Conservation (phyloP, 129 eudicot genomes). For the Mikania micrantha region DNA sequence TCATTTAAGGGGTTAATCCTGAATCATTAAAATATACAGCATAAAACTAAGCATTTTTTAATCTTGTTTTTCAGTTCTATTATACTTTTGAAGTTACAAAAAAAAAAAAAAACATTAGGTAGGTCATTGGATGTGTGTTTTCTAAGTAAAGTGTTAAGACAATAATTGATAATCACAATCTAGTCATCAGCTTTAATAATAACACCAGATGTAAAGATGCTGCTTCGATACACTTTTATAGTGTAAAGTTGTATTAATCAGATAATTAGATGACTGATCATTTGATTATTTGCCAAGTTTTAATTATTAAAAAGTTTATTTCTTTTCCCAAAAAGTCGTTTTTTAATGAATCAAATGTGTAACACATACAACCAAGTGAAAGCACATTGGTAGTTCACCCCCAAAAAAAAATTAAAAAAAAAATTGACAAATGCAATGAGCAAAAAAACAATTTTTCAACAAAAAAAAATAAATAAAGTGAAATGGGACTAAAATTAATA, state of each 20-base stretch:
- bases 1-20: constrained; percentile 87
- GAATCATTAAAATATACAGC: constrained; percentile 19
- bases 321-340: neutral
- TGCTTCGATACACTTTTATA: neutral
- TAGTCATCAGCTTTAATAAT: neutral
- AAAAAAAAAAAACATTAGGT: neutral
- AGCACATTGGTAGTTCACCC: too few relatives aligned
- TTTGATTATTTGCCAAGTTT: neutral
- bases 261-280: neutral
- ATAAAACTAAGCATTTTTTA: neutral
- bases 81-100: neutral
- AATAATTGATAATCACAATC: neutral
- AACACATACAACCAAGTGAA: neutral
- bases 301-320: too few relatives aligned
- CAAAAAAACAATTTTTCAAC: too few relatives aligned
- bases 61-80: neutral
- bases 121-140: neutral
- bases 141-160: neutral
- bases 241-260: neutral
- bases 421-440: too few relatives aligned
- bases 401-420: too few relatives aligned
- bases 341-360: neutral
- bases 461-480: too few relatives aligned
- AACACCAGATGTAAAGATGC: neutral
- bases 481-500: neutral